Evolutionary conservation across 2,329 filamentous ascomycete species (phyloP), one percentile per base, ranked within the genome.

Genomic region (Alternaria burnsii): DNA sequence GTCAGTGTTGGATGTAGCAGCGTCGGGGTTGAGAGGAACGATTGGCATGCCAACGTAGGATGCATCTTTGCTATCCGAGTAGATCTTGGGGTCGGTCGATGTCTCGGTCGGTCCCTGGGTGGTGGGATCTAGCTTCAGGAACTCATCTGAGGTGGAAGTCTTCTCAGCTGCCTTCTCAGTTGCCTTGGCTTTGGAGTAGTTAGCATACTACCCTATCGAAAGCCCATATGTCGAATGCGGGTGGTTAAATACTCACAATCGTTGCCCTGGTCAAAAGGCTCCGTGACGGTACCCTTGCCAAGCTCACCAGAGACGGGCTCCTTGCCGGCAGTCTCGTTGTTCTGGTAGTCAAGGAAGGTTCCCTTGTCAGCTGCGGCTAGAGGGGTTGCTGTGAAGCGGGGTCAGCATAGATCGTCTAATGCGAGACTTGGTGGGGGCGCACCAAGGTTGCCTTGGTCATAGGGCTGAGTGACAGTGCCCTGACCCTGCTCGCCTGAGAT

Each of bases 211-310:
- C 12, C 22, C 8, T 16, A 12, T 9, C n/a, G 11, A 58, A 22
- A 20, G 14, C 3, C 3, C 11, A 14, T 26, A 5, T 38, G 24
- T 22, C 5, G 22, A 40, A 18, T 40, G 36, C 7, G n/a, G 12
- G 26, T 14, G 34, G 36, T 16, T n/a, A 11, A 26, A 14, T 4
- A 41, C 57, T 58, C 26, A 63, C 61, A 38, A 34, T 58, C 55
- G 20, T 95, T 95, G 51, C 92, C 92, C 59, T 88, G 87, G 74
- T 96, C 92, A 70, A 89, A 96, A 0, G 92, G 92, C 76, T 94
- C 89, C 10, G 86, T 87, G 41, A 83, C 84, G 20, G 85, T 84
- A 3, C 91, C 90, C 74, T 90, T 82, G 41, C 92, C 92, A 57
- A 84, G 81, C 54, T 87, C 81, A 22, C 92, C 92, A 20, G 91